phyloP scores from a whole-genome alignment of 352 stramenopile genomes.

The Peronospora farinosa region DNA sequence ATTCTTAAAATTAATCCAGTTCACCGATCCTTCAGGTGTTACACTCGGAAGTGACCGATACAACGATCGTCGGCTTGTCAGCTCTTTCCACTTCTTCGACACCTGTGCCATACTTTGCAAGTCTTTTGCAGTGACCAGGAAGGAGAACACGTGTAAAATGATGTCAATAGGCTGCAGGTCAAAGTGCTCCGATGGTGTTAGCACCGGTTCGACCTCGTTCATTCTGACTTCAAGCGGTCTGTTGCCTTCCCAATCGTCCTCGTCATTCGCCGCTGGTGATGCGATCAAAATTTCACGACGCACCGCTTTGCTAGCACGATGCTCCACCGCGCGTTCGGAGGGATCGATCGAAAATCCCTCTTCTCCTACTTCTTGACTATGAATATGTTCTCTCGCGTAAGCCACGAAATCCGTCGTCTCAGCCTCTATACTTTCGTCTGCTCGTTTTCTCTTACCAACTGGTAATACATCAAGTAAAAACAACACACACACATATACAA shows the following conservation, averaged over 20 bases:
- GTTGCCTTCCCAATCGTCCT: slow-evolving; percentile 64
- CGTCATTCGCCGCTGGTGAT: slow-evolving; percentile 66
- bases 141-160: slow-evolving; percentile 84
- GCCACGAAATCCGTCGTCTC: slow-evolving; percentile 47
- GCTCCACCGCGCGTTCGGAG: slow-evolving; percentile 74
- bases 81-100: slow-evolving; percentile 71
- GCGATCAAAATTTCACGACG: slow-evolving; percentile 81
- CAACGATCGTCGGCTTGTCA: slow-evolving; percentile 63
- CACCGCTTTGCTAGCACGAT: slow-evolving; percentile 78
- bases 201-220: slow-evolving; percentile 30
- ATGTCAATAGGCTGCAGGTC: slow-evolving; percentile 84
- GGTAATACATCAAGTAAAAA: neutral
- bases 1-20: slow-evolving; percentile 86
- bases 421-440: slow-evolving; percentile 13
- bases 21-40: slow-evolving; percentile 67
- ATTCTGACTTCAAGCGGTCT: slow-evolving; percentile 30
- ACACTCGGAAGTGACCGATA: slow-evolving; percentile 64
- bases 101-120: slow-evolving; percentile 67
- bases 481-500: neutral
- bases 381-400: slow-evolving; percentile 70
- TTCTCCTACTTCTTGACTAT: slow-evolving; percentile 72
- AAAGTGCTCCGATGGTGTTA: slow-evolving; percentile 61
- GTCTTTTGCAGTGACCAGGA: slow-evolving; percentile 70
- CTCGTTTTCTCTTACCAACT: slow-evolving; percentile 30
- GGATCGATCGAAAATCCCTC: slow-evolving; percentile 83